Base-by-base conservation (phyloP, 176 grass and related monocot genomes). In the Oropetium thomaeum region DNA sequence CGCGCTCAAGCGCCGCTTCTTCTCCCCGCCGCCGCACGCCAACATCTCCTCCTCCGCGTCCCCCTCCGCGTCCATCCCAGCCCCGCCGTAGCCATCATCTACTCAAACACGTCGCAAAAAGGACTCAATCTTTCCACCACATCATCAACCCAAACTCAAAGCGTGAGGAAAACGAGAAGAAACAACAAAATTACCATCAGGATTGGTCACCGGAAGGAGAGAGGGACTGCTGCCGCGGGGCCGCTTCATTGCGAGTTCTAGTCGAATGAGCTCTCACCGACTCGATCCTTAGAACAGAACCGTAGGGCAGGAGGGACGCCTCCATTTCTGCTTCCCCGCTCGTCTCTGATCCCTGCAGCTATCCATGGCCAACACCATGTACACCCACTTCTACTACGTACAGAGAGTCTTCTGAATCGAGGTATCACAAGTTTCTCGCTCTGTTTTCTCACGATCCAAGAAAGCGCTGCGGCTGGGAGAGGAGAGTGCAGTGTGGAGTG, bases 1-100 rank as follows among this genome's bases (percentile, higher is more conserved):
- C 30, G 48, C 8, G 69, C 88, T 93, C 66, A 97, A 77, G 32
- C 93, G 83, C 77, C 93, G 76, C 81, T 97, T 97, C 90, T 97
- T 97, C 90, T 93, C 84, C 52, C 89, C 81, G 2, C 85, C 62
- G 16, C 61, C 86, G 70, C 73, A 77, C 67, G 68, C 28, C 82
- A 73, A 20, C 87, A 78, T 73, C 73, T 80, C 87, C 67, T 85
- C 78, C 34, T 73, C 82, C 68, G 49, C 57, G 17, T 89, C 66
- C 25, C 5, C 66, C 1, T 81, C 87, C 66, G 41, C 67, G 8
- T 82, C 87, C 82, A 78, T 85, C 64, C 73, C 82, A 73, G 44
- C 68, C 81, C 65, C 63, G 38, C 64, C 81, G 64, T 80, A 79
- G 0, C 66, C 70, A 43, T 84, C 76, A 17, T 84, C 86, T 88